phyloP scores from a whole-genome alignment of 1,284 basidiomycete genomes.

The Cystobasidium sp. region DNA sequence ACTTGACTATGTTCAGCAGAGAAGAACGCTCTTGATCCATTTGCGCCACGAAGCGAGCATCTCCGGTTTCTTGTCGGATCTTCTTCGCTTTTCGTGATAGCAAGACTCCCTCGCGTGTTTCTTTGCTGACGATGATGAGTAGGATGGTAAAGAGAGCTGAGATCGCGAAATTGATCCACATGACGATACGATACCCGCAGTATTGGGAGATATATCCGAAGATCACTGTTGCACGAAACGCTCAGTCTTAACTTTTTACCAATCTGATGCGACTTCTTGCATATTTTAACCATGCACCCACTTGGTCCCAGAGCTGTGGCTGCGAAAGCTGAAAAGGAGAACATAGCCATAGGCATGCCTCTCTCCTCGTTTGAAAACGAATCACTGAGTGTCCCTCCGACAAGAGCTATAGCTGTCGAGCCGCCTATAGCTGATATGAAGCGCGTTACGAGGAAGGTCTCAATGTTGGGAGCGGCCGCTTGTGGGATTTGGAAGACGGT shows the following conservation, averaged over 20 bases:
- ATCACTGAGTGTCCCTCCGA: conserved; percentile 64
- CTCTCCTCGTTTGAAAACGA: conserved; percentile 58
- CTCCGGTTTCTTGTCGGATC: conserved; percentile 51
- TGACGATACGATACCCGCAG: background rate
- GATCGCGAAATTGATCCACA: conserved; percentile 51
- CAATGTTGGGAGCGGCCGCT: conserved; percentile 53
- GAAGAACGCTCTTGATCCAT: conserved; percentile 53
- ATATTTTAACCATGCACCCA: too few species aligned
- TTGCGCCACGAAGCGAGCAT: conserved; percentile 52
- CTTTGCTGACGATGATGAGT: conserved; percentile 46
- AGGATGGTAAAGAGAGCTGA: conserved; percentile 62
- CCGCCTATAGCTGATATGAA: conserved; percentile 53
- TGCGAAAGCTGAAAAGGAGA: conserved; percentile 41
- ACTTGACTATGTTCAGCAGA: conserved; percentile 53
- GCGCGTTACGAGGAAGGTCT: conserved; percentile 50
- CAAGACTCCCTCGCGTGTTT: conserved; percentile 51
- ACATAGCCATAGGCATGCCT: conserved; percentile 56
- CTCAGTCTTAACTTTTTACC: background rate
- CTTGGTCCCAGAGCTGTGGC: conserved; percentile 13
- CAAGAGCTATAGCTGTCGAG: conserved; percentile 52
- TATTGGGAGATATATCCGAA: conserved; percentile 5
- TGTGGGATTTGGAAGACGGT: conserved; percentile 53
- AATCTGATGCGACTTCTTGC: background rate
- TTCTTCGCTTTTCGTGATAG: conserved; percentile 49
- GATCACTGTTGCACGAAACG: conserved; percentile 3